These are phyloP conservation scores for Neophaeococcomyces aloes DNA, from an alignment of 2,329 filamentous ascomycete genomes.

Conservation along the genomic window DNA sequence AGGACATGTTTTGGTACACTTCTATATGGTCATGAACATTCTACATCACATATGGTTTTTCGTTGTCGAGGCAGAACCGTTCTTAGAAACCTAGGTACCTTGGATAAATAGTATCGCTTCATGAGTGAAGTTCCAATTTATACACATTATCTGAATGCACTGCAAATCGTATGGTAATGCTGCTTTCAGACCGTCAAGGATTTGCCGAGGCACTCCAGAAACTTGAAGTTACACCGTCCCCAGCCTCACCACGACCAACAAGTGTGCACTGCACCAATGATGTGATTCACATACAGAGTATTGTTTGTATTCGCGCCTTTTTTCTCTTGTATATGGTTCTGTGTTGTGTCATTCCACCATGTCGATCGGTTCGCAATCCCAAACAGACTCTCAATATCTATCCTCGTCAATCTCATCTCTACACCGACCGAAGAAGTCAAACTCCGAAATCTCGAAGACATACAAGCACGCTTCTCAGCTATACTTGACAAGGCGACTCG, in stretches of 20 bases:
- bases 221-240: neutral
- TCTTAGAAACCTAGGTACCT: too few relatives aligned
- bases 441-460: slow-evolving; percentile 67
- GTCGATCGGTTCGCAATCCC: slow-evolving; percentile 24
- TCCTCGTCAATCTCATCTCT: slow-evolving; percentile 62
- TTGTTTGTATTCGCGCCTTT: neutral
- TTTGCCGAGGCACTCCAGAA: slow-evolving; percentile 2
- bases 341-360: slow-evolving; percentile 5
- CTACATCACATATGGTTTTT: neutral
- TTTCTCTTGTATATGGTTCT: neutral
- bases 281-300: too few relatives aligned
- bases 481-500: slow-evolving; percentile 84
- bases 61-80: neutral
- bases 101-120: too few relatives aligned
- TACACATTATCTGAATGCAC: too few relatives aligned
- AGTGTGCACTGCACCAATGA: neutral
- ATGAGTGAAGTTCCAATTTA: too few relatives aligned
- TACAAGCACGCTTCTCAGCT: slow-evolving; percentile 91
- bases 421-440: slow-evolving; percentile 44
- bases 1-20: neutral
- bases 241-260: neutral
- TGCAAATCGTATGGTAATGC: too few relatives aligned
- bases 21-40: neutral
- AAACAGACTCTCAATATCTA: slow-evolving; percentile 44
- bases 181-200: too few relatives aligned